Conservation (phyloP, 306 rosid species). For the Rosa multiflora region DNA sequence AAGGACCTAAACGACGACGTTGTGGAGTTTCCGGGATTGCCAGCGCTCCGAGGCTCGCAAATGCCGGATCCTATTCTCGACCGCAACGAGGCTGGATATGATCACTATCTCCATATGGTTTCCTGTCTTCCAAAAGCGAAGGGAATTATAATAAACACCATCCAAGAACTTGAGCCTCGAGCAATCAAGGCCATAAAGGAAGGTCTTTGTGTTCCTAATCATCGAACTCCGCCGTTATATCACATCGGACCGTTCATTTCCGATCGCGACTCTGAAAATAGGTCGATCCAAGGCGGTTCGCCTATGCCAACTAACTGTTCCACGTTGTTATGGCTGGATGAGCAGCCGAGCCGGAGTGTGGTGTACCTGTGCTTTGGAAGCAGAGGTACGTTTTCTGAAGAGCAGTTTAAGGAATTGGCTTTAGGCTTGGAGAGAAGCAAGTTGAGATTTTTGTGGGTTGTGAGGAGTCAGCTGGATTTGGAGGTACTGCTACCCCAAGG, state of each 20-base stretch:
- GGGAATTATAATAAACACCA: constrained; percentile 25
- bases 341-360: constrained; percentile 24
- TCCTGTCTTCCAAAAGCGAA: background rate
- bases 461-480: background rate
- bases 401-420: constrained; percentile 23
- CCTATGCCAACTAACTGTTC: background rate
- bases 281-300: background rate
- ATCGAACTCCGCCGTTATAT: constrained; percentile 14
- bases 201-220: constrained; percentile 3
- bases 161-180: constrained; percentile 5
- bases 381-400: constrained; percentile 4
- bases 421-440: constrained; percentile 25
- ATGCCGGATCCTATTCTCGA: constrained; percentile 8
- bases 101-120: background rate
- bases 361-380: constrained; percentile 34
- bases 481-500: constrained; percentile 17
- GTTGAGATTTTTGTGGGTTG: constrained; percentile 29
- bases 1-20: constrained; percentile 8
- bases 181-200: constrained; percentile 15
- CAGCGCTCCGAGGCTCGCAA: constrained; percentile 1
- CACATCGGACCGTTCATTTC: constrained; percentile 13
- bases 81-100: background rate
- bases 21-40: constrained; percentile 17
- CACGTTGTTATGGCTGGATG: constrained; percentile 15
- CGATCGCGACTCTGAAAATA: background rate